Evolutionary conservation across 164 flowering plant genomes (phyloP).

Genomic region (Tetracentron sinense): DNA sequence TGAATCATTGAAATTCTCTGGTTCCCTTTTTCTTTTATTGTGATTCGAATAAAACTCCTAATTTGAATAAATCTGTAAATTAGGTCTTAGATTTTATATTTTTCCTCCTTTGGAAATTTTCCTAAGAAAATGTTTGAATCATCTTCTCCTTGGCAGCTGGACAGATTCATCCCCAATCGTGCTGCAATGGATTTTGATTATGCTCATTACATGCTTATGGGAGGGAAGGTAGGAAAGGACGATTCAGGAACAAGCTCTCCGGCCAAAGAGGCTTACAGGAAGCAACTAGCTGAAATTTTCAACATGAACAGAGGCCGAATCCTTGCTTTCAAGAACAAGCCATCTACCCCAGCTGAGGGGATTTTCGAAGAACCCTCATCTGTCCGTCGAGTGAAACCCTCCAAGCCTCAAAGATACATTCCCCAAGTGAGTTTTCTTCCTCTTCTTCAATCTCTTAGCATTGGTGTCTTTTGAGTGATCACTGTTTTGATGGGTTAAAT

Average conservation of each 20-base stretch:
- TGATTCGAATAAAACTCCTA: no score
- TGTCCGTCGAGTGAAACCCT: neutral
- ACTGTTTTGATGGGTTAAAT: neutral
- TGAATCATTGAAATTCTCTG: neutral
- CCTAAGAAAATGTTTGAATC: neutral
- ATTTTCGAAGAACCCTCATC: slow-evolving; percentile 5
- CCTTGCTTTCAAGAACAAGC: slow-evolving; percentile 26
- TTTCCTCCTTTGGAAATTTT: neutral
- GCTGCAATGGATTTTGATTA: slow-evolving; percentile 32
- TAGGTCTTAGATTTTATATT: no score
- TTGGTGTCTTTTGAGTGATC: neutral
- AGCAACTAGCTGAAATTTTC: slow-evolving; percentile 16
- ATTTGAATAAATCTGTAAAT: no score
- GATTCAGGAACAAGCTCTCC: slow-evolving; percentile 17
- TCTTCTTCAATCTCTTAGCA: neutral
- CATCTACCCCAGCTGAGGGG: slow-evolving; percentile 7
- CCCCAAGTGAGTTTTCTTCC: slow-evolving; percentile 2
- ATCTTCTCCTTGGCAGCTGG: slow-evolving; percentile 20
- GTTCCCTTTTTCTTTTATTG: no score
- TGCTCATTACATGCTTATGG: slow-evolving; percentile 31
- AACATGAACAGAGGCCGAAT: slow-evolving; percentile 20
- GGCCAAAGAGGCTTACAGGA: slow-evolving; percentile 17
- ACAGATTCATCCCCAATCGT: slow-evolving; percentile 33
- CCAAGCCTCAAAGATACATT: slow-evolving; percentile 4
- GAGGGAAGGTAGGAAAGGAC: slow-evolving; percentile 14